Percentiles rank a stretch among this genome's conserved stretches.
phyloP scores from a whole-genome alignment of 2,329 filamentous ascomycete genomes.

The Ilyonectria sp. region DNA sequence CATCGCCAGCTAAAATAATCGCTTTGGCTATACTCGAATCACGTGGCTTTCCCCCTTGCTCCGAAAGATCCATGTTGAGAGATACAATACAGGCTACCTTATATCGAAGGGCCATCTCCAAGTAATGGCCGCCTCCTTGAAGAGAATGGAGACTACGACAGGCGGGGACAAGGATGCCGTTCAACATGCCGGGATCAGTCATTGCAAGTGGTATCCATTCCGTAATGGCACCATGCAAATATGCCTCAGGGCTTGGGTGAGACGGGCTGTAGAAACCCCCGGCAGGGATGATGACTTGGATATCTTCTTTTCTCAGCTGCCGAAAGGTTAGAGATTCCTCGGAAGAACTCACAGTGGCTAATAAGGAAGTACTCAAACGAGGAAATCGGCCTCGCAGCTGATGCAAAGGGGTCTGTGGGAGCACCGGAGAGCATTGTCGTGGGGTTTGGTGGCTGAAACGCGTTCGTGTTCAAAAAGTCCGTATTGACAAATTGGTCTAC shows the following conservation, averaged over 20 bases:
- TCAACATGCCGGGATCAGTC: slow-evolving; percentile 12
- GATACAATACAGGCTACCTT: slow-evolving; percentile 18
- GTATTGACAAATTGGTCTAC: background rate
- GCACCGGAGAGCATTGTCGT: slow-evolving; percentile 9
- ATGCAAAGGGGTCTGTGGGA: slow-evolving; percentile 13
- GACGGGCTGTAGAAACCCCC: background rate
- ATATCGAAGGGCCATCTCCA: slow-evolving; percentile 10
- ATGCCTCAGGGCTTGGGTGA: background rate
- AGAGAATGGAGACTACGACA: slow-evolving; percentile 12
- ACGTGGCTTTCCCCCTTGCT: background rate
- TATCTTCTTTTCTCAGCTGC: background rate
- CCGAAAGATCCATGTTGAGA: slow-evolving; percentile 5
- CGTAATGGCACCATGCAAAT: background rate
- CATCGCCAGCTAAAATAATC: slow-evolving; percentile 12
- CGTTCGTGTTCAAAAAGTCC: background rate
- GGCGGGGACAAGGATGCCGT: slow-evolving; percentile 6
- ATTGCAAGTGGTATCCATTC: slow-evolving; percentile 19
- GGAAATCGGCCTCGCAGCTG: slow-evolving; percentile 10
- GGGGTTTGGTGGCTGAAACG: background rate
- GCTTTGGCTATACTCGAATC: slow-evolving; percentile 16
- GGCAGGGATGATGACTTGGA: slow-evolving; percentile 5
- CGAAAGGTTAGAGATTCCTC: background rate
- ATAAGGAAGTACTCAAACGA: slow-evolving; percentile 14
- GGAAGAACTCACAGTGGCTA: slow-evolving; percentile 8
- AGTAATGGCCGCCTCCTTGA: background rate